phyloP scores from a whole-genome alignment of 2,329 filamentous ascomycete genomes.

The Orbilia javanica region DNA sequence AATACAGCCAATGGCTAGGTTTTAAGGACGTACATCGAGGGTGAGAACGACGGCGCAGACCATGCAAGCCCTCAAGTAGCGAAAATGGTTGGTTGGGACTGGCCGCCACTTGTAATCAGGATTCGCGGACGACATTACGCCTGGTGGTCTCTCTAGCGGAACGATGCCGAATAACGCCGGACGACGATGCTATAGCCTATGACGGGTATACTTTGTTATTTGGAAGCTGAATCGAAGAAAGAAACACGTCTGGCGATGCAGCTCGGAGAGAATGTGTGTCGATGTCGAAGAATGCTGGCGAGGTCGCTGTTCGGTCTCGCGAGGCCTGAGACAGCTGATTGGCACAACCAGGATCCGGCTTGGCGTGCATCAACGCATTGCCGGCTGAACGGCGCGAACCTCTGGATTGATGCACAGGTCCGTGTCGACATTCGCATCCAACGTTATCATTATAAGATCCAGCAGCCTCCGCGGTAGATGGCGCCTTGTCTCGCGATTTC shows the following conservation, averaged over 20 bases:
- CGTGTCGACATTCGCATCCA: not conserved
- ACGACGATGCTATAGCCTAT: not conserved
- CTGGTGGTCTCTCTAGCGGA: no score
- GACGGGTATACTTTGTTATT: not conserved
- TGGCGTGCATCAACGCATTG: slow-evolving; percentile 34
- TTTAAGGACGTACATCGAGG: slow-evolving; percentile 71
- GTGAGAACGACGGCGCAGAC: slow-evolving; percentile 96
- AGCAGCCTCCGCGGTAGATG: no score
- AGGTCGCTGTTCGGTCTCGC: not conserved
- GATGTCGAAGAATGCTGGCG: slow-evolving; percentile 1
- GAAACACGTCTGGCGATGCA: slow-evolving; percentile 3
- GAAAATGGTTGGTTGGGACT: slow-evolving; percentile 76
- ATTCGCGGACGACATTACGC: slow-evolving; percentile 40
- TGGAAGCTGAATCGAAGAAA: not conserved
- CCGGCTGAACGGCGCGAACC: not conserved
- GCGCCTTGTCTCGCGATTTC: not conserved
- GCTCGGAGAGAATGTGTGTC: not conserved
- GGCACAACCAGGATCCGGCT: slow-evolving; percentile 22
- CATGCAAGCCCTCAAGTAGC: slow-evolving; percentile 96
- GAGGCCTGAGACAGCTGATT: slow-evolving; percentile 14
- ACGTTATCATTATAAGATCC: no score
- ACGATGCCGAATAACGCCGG: not conserved
- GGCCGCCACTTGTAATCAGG: slow-evolving; percentile 50
- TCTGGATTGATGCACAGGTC: not conserved
- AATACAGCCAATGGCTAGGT: not conserved